phyloP scores from a whole-genome alignment of 1,139 yeast genomes.

The Nadsonia commutata region DNA sequence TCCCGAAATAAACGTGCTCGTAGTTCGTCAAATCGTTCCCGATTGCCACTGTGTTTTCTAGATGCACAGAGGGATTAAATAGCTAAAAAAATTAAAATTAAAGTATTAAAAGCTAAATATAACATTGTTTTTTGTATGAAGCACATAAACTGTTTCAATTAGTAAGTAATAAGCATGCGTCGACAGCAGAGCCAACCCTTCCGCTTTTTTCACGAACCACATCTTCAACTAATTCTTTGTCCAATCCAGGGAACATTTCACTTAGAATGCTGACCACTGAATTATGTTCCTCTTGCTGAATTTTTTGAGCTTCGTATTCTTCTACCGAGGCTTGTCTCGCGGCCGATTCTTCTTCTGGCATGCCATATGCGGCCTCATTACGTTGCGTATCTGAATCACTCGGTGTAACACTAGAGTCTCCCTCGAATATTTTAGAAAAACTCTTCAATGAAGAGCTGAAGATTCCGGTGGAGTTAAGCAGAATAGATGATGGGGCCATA shows the following conservation, averaged over 20 bases:
- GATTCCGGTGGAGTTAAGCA: slow-evolving; percentile 24
- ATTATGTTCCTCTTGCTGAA: slow-evolving; percentile 27
- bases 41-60: too few relatives aligned
- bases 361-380: slow-evolving; percentile 2
- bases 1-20: too few relatives aligned
- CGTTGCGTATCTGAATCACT: not conserved
- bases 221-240: slow-evolving; percentile 52
- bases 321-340: slow-evolving; percentile 27
- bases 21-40: too few relatives aligned
- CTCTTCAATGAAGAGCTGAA: slow-evolving; percentile 23
- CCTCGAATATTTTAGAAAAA: slow-evolving; percentile 21
- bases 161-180: slow-evolving; percentile 31
- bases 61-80: too few relatives aligned
- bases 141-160: slow-evolving; percentile 6
- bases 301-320: slow-evolving; percentile 23
- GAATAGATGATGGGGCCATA: slow-evolving; percentile 21
- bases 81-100: too few relatives aligned
- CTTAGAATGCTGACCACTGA: slow-evolving; percentile 34
- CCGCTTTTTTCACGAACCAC: slow-evolving; percentile 55
- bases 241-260: slow-evolving; percentile 68
- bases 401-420: slow-evolving; percentile 11
- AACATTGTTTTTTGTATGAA: not conserved
- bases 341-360: slow-evolving; percentile 22
- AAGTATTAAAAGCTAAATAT: not conserved
- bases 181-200: slow-evolving; percentile 62